These are phyloP conservation scores for Colletotrichum noveboracense DNA, from an alignment of 2,329 filamentous ascomycete species.

Conservation along the genomic window DNA sequence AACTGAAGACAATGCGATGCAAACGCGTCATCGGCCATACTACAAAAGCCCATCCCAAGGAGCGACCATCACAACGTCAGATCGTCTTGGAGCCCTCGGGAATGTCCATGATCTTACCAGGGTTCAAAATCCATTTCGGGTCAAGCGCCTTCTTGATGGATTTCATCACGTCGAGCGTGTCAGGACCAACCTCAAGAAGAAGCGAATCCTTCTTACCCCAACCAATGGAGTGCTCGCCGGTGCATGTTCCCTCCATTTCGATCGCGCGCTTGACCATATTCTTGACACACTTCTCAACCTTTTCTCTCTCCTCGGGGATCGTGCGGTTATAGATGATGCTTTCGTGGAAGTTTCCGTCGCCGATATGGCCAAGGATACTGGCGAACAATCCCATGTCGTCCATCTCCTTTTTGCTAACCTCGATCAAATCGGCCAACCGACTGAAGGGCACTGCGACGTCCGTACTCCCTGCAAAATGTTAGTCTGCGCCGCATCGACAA, in stretches of 20 bases:
- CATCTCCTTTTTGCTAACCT: constrained; percentile 88
- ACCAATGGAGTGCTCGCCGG: constrained; percentile 86
- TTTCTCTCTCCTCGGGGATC: constrained; percentile 71
- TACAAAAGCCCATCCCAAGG: neutral
- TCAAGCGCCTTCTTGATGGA: constrained; percentile 83
- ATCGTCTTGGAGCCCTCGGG: constrained; percentile 37
- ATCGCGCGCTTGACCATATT: constrained; percentile 91
- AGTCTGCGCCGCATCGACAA: neutral
- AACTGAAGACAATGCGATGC: neutral
- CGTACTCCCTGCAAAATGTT: constrained; percentile 65
- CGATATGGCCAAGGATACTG: constrained; percentile 87
- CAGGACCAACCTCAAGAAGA: constrained; percentile 77
- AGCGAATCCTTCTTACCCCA: constrained; percentile 86
- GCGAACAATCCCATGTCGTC: constrained; percentile 86
- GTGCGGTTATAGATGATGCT: constrained; percentile 85
- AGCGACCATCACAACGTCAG: neutral
- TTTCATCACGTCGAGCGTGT: constrained; percentile 85
- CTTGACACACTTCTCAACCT: constrained; percentile 82
- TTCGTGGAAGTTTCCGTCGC: constrained; percentile 94
- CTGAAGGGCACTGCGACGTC: constrained; percentile 86
- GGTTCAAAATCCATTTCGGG: constrained; percentile 88
- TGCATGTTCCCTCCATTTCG: constrained; percentile 94
- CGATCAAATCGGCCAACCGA: constrained; percentile 74
- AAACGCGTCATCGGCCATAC: neutral
- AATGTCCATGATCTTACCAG: constrained; percentile 87